phyloP scores from a whole-genome alignment of 495 filamentous ascomycete genomes.

The Cenococcum geophilum region DNA sequence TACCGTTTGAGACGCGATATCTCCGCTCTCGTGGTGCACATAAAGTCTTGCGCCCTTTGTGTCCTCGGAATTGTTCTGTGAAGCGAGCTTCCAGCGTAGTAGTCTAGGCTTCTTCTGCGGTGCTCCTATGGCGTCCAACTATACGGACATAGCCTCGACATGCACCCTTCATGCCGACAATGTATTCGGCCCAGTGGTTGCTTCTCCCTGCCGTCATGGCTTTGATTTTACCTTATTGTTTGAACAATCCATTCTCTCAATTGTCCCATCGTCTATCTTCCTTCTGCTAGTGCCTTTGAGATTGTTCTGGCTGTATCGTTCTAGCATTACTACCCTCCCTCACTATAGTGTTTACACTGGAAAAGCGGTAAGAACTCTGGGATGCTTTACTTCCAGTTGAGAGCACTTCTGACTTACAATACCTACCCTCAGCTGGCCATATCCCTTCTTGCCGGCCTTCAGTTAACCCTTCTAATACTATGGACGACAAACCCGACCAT shows the following conservation, averaged over 20 bases:
- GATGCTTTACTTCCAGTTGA: neutral
- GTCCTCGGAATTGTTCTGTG: neutral
- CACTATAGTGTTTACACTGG: neutral
- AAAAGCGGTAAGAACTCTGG: conserved; percentile 6
- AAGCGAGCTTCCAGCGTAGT: neutral
- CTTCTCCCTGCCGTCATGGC: conserved; percentile 30
- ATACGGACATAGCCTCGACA: neutral
- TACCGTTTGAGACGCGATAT: neutral
- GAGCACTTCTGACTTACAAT: neutral
- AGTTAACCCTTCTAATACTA: conserved; percentile 9
- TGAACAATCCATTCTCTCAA: conserved; percentile 54
- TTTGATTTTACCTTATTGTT: conserved; percentile 31
- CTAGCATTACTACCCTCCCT: neutral
- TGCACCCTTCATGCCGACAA: conserved; percentile 6
- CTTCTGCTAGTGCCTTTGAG: conserved; percentile 7
- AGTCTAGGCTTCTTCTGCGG: neutral
- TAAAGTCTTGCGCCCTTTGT: neutral
- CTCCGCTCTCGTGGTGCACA: neutral
- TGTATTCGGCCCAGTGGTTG: conserved; percentile 3
- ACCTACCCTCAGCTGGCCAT: conserved; percentile 12
- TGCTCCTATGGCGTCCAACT: neutral
- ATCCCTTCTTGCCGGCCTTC: conserved; percentile 31
- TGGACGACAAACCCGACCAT: conserved; percentile 23
- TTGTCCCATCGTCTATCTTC: conserved; percentile 23
- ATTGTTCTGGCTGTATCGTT: conserved; percentile 6